A percentile compares a stretch with the other conserved stretches of the same genome.
Conservation (phyloP, 2,329 filamentous ascomycete species). For the Paraconiothyrium brasiliense region DNA sequence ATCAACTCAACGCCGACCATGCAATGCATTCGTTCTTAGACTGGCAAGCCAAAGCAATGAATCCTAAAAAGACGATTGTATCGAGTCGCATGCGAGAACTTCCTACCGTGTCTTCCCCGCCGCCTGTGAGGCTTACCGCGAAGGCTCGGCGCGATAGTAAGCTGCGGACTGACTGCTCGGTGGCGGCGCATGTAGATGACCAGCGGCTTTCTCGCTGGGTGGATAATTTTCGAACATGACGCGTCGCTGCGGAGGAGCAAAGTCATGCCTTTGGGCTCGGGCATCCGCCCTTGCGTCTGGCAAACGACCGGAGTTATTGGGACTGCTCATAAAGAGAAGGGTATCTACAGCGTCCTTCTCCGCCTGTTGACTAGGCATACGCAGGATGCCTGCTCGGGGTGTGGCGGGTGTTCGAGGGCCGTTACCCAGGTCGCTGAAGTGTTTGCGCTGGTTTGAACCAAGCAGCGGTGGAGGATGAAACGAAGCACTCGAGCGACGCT, state of each 20-base stretch:
- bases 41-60: constrained; percentile 24
- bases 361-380: constrained; percentile 73
- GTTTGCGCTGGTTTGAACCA: constrained; percentile 39
- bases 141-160: constrained; percentile 37
- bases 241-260: constrained; percentile 37
- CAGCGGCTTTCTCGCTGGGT: constrained; percentile 33
- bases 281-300: constrained; percentile 37
- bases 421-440: constrained; percentile 42
- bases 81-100: neutral
- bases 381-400: constrained; percentile 62
- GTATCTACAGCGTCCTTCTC: constrained; percentile 86
- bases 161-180: constrained; percentile 37
- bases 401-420: constrained; percentile 40
- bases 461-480: constrained; percentile 44
- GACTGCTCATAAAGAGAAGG: constrained; percentile 82
- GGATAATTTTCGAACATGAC: constrained; percentile 50
- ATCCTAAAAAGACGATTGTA: constrained; percentile 15
- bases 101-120: neutral
- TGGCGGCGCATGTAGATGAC: constrained; percentile 34
- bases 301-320: constrained; percentile 67
- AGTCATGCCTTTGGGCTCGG: constrained; percentile 43
- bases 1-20: constrained; percentile 46
- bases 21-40: constrained; percentile 39
- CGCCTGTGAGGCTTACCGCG: constrained; percentile 29
- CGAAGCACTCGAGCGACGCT: constrained; percentile 47